Conservation (phyloP, 495 filamentous ascomycete genomes). For the Penicillium diatomitis region DNA sequence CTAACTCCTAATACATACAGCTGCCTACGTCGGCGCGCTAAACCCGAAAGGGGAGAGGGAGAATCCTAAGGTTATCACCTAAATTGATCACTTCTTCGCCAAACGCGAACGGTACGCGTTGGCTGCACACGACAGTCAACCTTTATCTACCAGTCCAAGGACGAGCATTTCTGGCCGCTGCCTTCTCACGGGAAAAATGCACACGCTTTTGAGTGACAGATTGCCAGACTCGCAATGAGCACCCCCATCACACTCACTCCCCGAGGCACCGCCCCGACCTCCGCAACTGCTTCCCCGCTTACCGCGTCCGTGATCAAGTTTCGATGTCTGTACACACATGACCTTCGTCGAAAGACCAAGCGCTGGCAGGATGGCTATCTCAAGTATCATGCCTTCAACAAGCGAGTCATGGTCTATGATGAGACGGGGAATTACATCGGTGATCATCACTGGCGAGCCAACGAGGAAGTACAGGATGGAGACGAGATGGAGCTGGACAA, state of each 20-base stretch:
- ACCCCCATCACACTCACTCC: conserved; percentile 15
- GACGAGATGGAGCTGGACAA: conserved; percentile 77
- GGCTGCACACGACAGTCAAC: no score
- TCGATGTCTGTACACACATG: conserved; percentile 76
- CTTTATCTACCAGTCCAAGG: no score
- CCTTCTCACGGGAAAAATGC: not conserved
- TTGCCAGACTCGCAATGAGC: conserved; percentile 21
- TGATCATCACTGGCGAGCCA: conserved; percentile 71
- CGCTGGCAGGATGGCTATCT: conserved; percentile 88
- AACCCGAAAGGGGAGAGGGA: no score
- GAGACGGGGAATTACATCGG: conserved; percentile 69
- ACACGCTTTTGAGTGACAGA: not conserved
- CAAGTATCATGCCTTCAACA: conserved; percentile 85
- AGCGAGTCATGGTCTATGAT: conserved; percentile 85
- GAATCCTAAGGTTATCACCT: no score
- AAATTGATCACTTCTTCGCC: no score
- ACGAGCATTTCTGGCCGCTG: no score
- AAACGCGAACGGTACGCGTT: no score
- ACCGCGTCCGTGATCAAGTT: conserved; percentile 73
- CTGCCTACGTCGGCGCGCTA: no score
- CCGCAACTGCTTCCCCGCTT: conserved; percentile 38
- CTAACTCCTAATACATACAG: no score
- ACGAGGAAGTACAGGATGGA: conserved; percentile 56
- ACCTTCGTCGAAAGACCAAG: conserved; percentile 78
- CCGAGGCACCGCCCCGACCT: conserved; percentile 20